Evolutionary conservation across 2,329 filamentous ascomycete species (phyloP).

Genomic region (Phaeosphaeria sp.): DNA sequence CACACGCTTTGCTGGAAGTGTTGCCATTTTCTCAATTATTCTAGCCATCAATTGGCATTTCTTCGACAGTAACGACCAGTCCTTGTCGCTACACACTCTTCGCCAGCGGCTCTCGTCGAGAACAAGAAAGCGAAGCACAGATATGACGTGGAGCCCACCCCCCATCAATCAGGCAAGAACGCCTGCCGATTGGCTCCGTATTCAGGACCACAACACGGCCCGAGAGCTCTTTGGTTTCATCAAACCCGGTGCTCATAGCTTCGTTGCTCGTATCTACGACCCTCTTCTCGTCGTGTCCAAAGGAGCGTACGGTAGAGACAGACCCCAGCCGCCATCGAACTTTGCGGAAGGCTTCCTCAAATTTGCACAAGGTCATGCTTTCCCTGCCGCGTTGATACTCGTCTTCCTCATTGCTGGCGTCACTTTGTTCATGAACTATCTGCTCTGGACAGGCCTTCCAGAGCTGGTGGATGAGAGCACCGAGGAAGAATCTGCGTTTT

Average conservation of each 20-base stretch:
- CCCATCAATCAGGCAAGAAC: constrained; percentile 76
- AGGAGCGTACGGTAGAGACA: constrained; percentile 69
- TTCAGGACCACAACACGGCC: constrained; percentile 81
- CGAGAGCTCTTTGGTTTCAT: constrained; percentile 78
- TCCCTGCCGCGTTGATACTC: constrained; percentile 69
- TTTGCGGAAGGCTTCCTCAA: constrained; percentile 60
- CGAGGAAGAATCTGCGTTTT: constrained; percentile 61
- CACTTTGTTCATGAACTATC: constrained; percentile 74
- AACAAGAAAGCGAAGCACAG: constrained; percentile 21
- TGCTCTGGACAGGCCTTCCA: constrained; percentile 70
- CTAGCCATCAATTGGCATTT: constrained; percentile 80
- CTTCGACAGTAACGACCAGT: constrained; percentile 64
- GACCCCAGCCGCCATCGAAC: constrained; percentile 55
- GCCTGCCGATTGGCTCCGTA: constrained; percentile 76
- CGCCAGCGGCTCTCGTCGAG: constrained; percentile 30
- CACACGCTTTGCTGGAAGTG: constrained; percentile 76
- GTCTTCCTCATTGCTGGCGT: constrained; percentile 70
- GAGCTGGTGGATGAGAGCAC: constrained; percentile 54
- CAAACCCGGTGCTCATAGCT: constrained; percentile 74
- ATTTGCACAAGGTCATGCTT: constrained; percentile 69
- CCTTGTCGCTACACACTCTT: constrained; percentile 32
- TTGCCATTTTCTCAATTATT: constrained; percentile 75
- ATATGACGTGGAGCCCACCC: constrained; percentile 51
- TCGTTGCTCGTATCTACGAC: constrained; percentile 76
- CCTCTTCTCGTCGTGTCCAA: constrained; percentile 76